Conservation (phyloP, 192 early-diverging fungal genomes). For the Entophlyctis luteolus region DNA sequence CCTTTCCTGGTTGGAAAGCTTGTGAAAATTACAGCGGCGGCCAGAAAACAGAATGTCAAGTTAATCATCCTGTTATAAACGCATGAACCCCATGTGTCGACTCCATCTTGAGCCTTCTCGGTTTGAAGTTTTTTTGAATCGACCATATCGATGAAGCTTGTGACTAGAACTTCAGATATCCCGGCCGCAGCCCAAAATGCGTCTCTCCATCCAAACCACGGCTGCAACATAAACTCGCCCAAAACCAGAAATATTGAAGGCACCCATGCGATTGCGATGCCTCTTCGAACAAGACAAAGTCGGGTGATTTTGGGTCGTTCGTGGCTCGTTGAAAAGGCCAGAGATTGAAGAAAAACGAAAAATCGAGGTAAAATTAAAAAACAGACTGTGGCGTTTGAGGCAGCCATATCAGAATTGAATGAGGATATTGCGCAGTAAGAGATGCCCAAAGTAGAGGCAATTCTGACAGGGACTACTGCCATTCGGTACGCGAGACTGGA, state of each 20-base stretch:
- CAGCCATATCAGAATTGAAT: constrained; percentile 2
- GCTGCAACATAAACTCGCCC: background rate
- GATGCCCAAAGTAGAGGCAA: background rate
- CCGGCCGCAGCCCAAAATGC: background rate
- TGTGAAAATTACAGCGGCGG: background rate
- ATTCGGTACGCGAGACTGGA: too few relatives aligned
- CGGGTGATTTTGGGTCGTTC: background rate
- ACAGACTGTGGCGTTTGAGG: background rate
- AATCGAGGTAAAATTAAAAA: background rate
- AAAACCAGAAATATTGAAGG: constrained; percentile 7
- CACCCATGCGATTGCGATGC: background rate
- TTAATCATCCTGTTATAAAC: too few relatives aligned
- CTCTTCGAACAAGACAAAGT: background rate
- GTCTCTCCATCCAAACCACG: constrained; percentile 14
- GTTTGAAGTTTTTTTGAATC: too few relatives aligned
- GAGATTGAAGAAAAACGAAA: background rate
- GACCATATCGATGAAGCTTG: too few relatives aligned
- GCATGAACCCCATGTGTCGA: too few relatives aligned
- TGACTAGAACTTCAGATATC: background rate
- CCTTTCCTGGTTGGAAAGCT: background rate
- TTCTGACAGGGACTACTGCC: background rate
- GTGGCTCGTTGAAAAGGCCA: background rate
- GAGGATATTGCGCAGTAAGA: background rate
- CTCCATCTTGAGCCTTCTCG: too few relatives aligned
- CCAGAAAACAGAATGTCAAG: background rate